These are phyloP conservation scores for Lipomyces chichibuensis DNA, from an alignment of 805 yeast genomes.

Conservation along the genomic window DNA sequence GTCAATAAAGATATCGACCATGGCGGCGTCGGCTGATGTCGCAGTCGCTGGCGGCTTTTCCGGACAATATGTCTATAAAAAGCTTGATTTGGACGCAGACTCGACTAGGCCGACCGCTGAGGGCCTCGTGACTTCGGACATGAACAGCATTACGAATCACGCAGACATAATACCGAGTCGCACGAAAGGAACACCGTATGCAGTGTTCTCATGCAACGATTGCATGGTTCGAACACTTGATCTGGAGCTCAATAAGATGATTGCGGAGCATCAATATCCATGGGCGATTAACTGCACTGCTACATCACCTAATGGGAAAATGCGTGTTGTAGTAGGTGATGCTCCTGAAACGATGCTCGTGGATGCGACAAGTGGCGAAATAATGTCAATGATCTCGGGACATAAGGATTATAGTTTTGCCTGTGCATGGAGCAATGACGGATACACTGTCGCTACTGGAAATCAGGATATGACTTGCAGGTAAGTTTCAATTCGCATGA, in stretches of 20 bases:
- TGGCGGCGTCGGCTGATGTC: conserved; percentile 50
- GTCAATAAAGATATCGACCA: conserved; percentile 52
- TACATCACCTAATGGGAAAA: conserved; percentile 48
- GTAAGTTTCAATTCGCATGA: conserved; percentile 33
- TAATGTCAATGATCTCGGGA: conserved; percentile 44
- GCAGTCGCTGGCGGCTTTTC: conserved; percentile 59
- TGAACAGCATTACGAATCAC: conserved; percentile 59
- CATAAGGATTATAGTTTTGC: conserved; percentile 62
- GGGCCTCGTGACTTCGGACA: conserved; percentile 48
- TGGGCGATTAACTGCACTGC: conserved; percentile 59
- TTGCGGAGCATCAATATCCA: conserved; percentile 42
- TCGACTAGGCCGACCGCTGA: conserved; percentile 40
- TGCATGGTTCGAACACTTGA: conserved; percentile 50
- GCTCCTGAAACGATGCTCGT: conserved; percentile 49
- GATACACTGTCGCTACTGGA: conserved; percentile 55
- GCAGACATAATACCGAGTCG: conserved; percentile 43
- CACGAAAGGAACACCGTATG: conserved; percentile 36
- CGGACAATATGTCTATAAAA: conserved; percentile 53
- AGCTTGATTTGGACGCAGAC: conserved; percentile 38
- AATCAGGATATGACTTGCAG: conserved; percentile 63
- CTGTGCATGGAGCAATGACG: conserved; percentile 60
- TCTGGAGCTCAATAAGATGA: conserved; percentile 38
- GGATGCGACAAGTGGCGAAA: conserved; percentile 48
- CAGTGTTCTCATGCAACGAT: conserved; percentile 59
- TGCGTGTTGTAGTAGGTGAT: conserved; percentile 58